Evolutionary conservation across 352 stramenopile genomes (phyloP), one percentile per base, ranked within the genome.

Genomic region (Phytophthora cactorum): DNA sequence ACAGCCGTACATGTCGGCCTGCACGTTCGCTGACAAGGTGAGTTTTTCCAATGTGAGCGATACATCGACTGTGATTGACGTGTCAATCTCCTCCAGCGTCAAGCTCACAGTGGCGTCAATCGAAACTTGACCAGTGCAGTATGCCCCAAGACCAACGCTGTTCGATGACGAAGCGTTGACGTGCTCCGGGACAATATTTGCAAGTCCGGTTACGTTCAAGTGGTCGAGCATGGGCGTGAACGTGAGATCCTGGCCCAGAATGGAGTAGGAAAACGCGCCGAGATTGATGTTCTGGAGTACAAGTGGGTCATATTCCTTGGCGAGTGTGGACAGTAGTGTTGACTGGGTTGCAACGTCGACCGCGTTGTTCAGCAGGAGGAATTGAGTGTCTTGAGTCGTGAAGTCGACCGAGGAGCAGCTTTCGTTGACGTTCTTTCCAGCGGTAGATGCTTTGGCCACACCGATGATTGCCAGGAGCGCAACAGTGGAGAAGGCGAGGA

Each of bases 311-410:
- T 77, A 64, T 22, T 53, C 59, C 17, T 65, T 60, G 15, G 85
- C 41, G 54, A 70, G 52, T 0, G 44, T 68, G 56, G 52, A 41
- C 29, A 74, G 46, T 17, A 78, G 52, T 5, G 53, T 72, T 5
- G 59, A 72, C 12, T 65, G 52, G 0, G 53, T 60, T 8, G 29
- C 59, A 22, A 69, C 50, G 29, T 72, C 64, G 47, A 79, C 44
- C 10, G 81, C 47, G 29, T 78, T 73, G 75, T 88, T 88, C 54
- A 89, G 52, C 52, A 73, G 55, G 17, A 68, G 54, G 57, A 88
- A 70, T 55, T 86, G 72, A 6, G 59, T 72, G 1, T 68, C 47
- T 59, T 79, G 72, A 9, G 75, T 55, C n/a, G 68, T 76, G 68
- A 79, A 88, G 53, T 78, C 72, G 55, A 80, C 45, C 29, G 72